These are phyloP conservation scores for Mercurialis annua DNA, from an alignment of 345 rosid genomes.

Conservation along the genomic window DNA sequence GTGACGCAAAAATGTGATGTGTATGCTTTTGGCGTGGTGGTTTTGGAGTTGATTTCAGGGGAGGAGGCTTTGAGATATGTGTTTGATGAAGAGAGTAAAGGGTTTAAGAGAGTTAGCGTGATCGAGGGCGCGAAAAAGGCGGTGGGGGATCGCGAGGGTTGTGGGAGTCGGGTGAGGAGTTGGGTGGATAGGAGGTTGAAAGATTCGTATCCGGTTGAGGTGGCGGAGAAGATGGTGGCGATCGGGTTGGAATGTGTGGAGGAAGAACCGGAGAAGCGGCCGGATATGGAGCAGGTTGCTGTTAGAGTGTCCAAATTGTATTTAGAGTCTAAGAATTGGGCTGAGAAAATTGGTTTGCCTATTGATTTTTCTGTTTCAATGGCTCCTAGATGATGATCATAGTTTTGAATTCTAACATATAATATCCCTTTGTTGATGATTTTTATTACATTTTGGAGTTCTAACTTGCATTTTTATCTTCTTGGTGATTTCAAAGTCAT, in stretches of 20 bases:
- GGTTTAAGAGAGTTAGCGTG: conserved; percentile 22
- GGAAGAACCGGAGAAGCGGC: conserved; percentile 26
- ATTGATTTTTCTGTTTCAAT: conserved; percentile 31
- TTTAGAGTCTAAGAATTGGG: conserved; percentile 31
- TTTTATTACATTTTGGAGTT: neutral
- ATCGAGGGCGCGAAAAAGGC: conserved; percentile 26
- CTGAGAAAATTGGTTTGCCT: conserved; percentile 26
- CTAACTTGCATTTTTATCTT: neutral
- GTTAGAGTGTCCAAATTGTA: conserved; percentile 28
- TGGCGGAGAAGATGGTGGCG: conserved; percentile 25
- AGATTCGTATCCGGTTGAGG: conserved; percentile 32
- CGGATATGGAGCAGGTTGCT: conserved; percentile 28
- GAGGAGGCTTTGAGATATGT: conserved; percentile 30
- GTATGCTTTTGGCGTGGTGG: conserved; percentile 33
- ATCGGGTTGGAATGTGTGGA: conserved; percentile 30
- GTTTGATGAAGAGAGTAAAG: conserved; percentile 20
- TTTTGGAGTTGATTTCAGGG: conserved; percentile 31
- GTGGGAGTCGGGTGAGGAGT: conserved; percentile 21
- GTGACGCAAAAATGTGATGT: conserved; percentile 31
- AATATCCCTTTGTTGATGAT: neutral
- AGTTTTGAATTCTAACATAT: neutral
- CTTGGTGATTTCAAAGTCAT: neutral
- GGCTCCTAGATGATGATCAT: conserved; percentile 23
- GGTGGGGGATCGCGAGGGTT: conserved; percentile 3
- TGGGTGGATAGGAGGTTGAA: conserved; percentile 32